Evolutionary conservation across 1,284 basidiomycete species (phyloP).

Genomic region (Anthracocystis panici-leucophaei): DNA sequence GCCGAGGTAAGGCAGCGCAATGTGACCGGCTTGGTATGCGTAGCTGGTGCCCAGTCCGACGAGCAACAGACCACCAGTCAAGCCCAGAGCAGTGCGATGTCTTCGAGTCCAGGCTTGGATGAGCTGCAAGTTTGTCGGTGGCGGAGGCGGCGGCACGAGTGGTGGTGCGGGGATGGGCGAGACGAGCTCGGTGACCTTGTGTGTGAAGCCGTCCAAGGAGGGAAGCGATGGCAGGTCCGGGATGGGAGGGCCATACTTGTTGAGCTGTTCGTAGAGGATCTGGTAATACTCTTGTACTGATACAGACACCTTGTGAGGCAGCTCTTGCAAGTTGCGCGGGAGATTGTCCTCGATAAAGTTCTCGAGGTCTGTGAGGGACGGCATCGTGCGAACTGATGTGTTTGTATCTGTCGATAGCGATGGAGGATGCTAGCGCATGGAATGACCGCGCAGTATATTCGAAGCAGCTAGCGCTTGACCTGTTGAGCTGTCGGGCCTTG

Average conservation of each 20-base stretch:
- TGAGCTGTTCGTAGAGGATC: slow-evolving; percentile 54
- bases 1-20: slow-evolving; percentile 45
- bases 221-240: slow-evolving; percentile 45
- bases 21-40: slow-evolving; percentile 38
- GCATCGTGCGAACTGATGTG: slow-evolving; percentile 35
- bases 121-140: slow-evolving; percentile 35
- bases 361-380: slow-evolving; percentile 60
- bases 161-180: slow-evolving; percentile 29
- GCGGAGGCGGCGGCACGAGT: slow-evolving; percentile 47
- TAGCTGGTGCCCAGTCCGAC: slow-evolving; percentile 46
- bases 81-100: slow-evolving; percentile 25
- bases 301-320: slow-evolving; percentile 55
- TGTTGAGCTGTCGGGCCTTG: too few species aligned
- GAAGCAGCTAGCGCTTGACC: not conserved
- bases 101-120: slow-evolving; percentile 26
- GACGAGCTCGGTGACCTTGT: slow-evolving; percentile 38
- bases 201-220: slow-evolving; percentile 41
- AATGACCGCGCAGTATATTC: not conserved
- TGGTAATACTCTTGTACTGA: slow-evolving; percentile 57
- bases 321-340: slow-evolving; percentile 55
- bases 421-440: not conserved
- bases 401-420: not conserved
- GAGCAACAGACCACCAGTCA: slow-evolving; percentile 34
- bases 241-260: slow-evolving; percentile 56
- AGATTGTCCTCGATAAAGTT: slow-evolving; percentile 60